Percentiles rank a stretch among this genome's conserved stretches.
These are phyloP conservation scores for Daedaleopsis sinensis DNA, from an alignment of 768 basidiomycete species.

Conservation along the genomic window DNA sequence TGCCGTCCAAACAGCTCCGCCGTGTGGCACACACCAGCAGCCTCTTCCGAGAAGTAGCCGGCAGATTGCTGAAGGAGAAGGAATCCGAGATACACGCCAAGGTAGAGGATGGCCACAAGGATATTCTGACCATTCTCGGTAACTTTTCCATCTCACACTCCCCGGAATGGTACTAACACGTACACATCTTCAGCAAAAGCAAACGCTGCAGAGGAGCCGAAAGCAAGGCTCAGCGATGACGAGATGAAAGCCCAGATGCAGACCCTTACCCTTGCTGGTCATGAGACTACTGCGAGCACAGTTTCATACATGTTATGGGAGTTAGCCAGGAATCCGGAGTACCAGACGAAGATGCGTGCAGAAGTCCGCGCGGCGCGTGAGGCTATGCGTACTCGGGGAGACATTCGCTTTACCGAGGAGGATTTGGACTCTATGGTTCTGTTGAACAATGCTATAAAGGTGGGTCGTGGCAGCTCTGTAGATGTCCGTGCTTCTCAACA, in stretches of 20 bases:
- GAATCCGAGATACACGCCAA: too few relatives aligned
- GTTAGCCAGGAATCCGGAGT: slow-evolving; percentile 1
- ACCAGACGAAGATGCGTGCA: slow-evolving; percentile 8
- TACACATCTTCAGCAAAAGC: too few relatives aligned
- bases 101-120: too few relatives aligned
- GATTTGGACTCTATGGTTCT: neutral
- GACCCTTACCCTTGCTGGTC: slow-evolving; percentile 1
- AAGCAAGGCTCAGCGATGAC: neutral
- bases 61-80: too few relatives aligned
- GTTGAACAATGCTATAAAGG: slow-evolving; percentile 25
- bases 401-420: slow-evolving; percentile 14
- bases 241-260: slow-evolving; percentile 19
- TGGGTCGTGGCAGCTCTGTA: neutral
- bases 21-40: too few relatives aligned
- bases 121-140: too few relatives aligned
- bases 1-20: too few relatives aligned
- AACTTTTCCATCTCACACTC: too few relatives aligned
- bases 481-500: too few relatives aligned
- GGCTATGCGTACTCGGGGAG: neutral
- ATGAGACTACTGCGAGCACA: slow-evolving; percentile 7
- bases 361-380: slow-evolving; percentile 7
- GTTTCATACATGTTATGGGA: slow-evolving; percentile 2
- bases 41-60: too few relatives aligned
- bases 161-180: too few relatives aligned
- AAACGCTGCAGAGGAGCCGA: slow-evolving; percentile 17